These are phyloP conservation scores for Phytophthora sansomeana DNA, from an alignment of 352 stramenopile genomes.

Conservation along the genomic window DNA sequence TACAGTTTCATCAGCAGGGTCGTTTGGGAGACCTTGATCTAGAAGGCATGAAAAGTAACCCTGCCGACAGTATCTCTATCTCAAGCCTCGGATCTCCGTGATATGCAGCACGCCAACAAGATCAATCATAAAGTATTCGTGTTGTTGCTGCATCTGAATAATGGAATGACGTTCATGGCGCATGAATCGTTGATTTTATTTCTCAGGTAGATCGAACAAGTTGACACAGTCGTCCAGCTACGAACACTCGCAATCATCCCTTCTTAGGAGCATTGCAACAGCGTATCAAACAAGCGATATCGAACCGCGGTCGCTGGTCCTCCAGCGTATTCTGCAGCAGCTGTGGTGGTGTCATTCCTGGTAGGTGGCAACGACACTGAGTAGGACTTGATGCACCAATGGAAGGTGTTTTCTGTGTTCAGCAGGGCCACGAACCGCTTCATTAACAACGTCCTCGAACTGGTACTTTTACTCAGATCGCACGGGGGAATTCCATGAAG, in stretches of 20 bases:
- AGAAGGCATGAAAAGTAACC: slow-evolving; percentile 43
- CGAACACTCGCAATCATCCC: background rate
- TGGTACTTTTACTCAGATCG: slow-evolving; percentile 62
- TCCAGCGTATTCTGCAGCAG: slow-evolving; percentile 3
- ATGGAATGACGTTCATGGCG: slow-evolving; percentile 14
- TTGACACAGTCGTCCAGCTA: background rate
- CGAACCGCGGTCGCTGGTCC: slow-evolving; percentile 43
- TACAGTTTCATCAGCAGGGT: slow-evolving; percentile 72
- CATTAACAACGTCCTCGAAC: slow-evolving; percentile 55
- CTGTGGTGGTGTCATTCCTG: background rate
- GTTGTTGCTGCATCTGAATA: slow-evolving; percentile 30
- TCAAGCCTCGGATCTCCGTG: slow-evolving; percentile 55
- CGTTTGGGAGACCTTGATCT: slow-evolving; percentile 52
- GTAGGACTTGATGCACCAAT: slow-evolving; percentile 85
- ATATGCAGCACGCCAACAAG: slow-evolving; percentile 10
- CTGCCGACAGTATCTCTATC: slow-evolving; percentile 54
- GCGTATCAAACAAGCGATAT: slow-evolving; percentile 77
- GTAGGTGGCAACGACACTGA: slow-evolving; percentile 28
- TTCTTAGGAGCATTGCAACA: slow-evolving; percentile 46
- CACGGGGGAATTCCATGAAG: slow-evolving; percentile 75
- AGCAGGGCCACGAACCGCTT: slow-evolving; percentile 59
- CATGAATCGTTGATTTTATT: background rate
- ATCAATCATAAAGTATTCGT: slow-evolving; percentile 30
- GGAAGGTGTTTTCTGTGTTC: slow-evolving; percentile 22
- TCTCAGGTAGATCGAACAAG: background rate